Percentiles rank a stretch among this genome's conserved stretches.
These are phyloP conservation scores for Pleomassaria siparia DNA, from an alignment of 2,329 filamentous ascomycete genomes.

Conservation along the genomic window DNA sequence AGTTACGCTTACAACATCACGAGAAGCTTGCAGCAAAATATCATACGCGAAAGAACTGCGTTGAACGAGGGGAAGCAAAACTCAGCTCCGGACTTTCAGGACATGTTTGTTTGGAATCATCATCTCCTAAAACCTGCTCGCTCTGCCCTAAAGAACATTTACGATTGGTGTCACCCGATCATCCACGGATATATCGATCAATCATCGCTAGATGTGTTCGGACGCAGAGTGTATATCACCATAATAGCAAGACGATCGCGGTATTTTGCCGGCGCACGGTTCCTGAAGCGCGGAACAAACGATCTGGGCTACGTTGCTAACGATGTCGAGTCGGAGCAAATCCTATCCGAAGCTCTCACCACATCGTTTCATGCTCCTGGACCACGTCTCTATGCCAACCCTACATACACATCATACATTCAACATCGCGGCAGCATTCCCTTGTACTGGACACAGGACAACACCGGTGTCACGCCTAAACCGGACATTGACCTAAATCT, in stretches of 20 bases:
- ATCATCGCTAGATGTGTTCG: constrained; percentile 73
- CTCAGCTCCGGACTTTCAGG: constrained; percentile 70
- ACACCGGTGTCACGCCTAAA: constrained; percentile 90
- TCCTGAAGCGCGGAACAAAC: constrained; percentile 91
- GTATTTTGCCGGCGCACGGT: constrained; percentile 91
- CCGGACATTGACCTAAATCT: constrained; percentile 94
- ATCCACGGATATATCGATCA: constrained; percentile 97
- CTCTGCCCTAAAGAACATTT: constrained; percentile 71
- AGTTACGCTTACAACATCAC: constrained; percentile 98
- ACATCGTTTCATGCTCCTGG: constrained; percentile 95
- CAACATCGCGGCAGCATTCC: constrained; percentile 97
- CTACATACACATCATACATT: constrained; percentile 92
- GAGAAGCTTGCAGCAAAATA: constrained; percentile 86
- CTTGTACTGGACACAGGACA: constrained; percentile 96
- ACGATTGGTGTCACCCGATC: constrained; percentile 94
- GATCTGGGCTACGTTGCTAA: constrained; percentile 96
- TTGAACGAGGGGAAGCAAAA: constrained; percentile 65
- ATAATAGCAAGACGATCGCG: constrained; percentile 90
- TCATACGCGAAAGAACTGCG: constrained; percentile 74
- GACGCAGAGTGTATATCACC: constrained; percentile 85
- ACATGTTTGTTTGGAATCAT: constrained; percentile 98
- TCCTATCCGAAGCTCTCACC: constrained; percentile 89
- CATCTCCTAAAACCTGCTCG: constrained; percentile 79
- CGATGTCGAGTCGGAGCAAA: constrained; percentile 98
- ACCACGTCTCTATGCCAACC: constrained; percentile 80